Conservation (phyloP, 805 yeast genomes). For the Candida ovalis region DNA sequence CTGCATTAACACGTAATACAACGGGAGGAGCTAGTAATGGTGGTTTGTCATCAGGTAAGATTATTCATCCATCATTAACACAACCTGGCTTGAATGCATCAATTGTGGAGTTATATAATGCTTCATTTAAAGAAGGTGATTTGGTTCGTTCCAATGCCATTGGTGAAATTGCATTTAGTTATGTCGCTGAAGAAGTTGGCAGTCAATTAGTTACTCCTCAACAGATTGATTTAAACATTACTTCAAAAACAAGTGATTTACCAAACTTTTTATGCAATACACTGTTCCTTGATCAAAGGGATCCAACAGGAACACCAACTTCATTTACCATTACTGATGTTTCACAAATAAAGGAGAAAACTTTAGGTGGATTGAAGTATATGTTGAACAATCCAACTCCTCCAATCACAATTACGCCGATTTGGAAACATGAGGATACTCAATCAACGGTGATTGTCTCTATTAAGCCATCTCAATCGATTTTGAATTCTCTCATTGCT, state of each 20-base stretch:
- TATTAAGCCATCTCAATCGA: conserved; percentile 50
- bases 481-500: conserved; percentile 32
- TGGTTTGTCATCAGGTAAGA: conserved; percentile 31
- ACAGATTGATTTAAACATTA: conserved; percentile 38
- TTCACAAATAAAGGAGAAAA: conserved; percentile 51
- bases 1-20: conserved; percentile 30
- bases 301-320: conserved; percentile 18
- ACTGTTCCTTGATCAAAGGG: conserved; percentile 43
- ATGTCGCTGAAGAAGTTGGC: conserved; percentile 35
- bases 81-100: conserved; percentile 74
- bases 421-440: conserved; percentile 83
- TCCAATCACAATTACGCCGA: conserved; percentile 73
- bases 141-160: conserved; percentile 56
- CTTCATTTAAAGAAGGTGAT: conserved; percentile 65
- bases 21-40: conserved; percentile 28
- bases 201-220: conserved; percentile 32
- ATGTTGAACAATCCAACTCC: conserved; percentile 48
- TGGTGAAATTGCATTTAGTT: conserved; percentile 86
- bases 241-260: conserved; percentile 38
- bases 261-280: conserved; percentile 49
- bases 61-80: conserved; percentile 49
- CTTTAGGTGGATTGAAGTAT: conserved; percentile 81
- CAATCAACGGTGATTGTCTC: conserved; percentile 85
- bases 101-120: conserved; percentile 81
- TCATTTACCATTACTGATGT: conserved; percentile 43